Percentiles rank a stretch among this genome's conserved stretches.
Evolutionary conservation across 2,329 filamentous ascomycete species (phyloP).

Genomic region (Sphaerulina musiva): DNA sequence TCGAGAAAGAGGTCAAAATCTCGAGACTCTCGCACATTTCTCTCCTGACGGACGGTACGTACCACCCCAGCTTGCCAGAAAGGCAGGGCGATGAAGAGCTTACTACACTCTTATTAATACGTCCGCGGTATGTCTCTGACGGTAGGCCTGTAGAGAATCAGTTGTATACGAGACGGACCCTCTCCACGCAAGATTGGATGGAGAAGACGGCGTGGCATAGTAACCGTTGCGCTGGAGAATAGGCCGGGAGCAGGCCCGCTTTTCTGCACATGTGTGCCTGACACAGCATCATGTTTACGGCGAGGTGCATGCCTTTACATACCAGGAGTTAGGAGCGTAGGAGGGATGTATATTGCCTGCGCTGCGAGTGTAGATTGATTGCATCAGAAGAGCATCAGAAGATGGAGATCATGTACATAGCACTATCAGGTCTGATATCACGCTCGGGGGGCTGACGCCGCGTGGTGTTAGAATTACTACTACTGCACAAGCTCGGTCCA

Average conservation of each 20-base stretch:
- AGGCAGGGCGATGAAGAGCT: neutral
- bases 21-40: neutral
- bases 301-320: neutral
- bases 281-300: neutral
- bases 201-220: neutral
- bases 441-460: no score
- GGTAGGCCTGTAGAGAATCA: neutral
- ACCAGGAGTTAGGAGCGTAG: neutral
- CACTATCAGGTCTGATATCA: no score
- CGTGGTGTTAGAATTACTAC: no score
- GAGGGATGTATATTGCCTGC: no score
- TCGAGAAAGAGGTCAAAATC: slow-evolving; percentile 5
- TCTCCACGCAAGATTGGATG: neutral
- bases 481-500: no score
- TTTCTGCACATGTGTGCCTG: neutral
- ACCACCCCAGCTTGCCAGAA: neutral
- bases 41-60: neutral
- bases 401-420: no score
- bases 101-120: neutral
- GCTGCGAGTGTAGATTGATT: no score
- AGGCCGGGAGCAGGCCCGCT: neutral
- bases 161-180: neutral
- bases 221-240: neutral
- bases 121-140: neutral
- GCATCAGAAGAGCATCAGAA: no score